These are phyloP conservation scores for Sarocladium strictum DNA, from an alignment of 2,329 filamentous ascomycete genomes.

Conservation along the genomic window DNA sequence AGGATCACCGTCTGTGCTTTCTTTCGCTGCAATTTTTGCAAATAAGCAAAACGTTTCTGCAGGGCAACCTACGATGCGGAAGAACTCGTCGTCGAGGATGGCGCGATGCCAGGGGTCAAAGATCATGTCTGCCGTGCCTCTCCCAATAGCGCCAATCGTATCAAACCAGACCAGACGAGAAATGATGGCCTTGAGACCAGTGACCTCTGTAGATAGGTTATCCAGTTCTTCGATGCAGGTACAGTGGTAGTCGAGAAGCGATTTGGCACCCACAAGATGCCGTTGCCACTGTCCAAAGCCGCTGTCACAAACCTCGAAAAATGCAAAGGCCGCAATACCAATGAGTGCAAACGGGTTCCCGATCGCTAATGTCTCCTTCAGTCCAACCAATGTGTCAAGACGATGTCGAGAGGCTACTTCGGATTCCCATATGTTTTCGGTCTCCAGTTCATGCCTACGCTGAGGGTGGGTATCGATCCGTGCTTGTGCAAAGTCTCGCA, in stretches of 20 bases:
- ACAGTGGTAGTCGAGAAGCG: constrained; percentile 34
- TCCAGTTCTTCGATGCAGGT: constrained; percentile 26
- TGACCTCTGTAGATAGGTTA: constrained; percentile 24
- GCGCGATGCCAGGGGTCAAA: constrained; percentile 36
- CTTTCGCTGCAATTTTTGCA: constrained; percentile 20
- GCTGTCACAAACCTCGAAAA: constrained; percentile 36
- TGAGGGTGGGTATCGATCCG: background rate
- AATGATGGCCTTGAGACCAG: constrained; percentile 30
- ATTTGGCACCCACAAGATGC: constrained; percentile 33
- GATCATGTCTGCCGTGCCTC: constrained; percentile 19
- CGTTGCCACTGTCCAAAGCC: constrained; percentile 32
- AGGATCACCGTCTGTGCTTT: background rate
- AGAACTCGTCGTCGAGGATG: constrained; percentile 26
- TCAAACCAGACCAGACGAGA: constrained; percentile 36
- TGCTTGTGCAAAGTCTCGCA: constrained; percentile 1
- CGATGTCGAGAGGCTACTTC: constrained; percentile 13
- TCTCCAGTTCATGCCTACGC: background rate
- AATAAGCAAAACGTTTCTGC: constrained; percentile 30
- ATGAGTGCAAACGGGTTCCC: constrained; percentile 35
- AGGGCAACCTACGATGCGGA: constrained; percentile 30
- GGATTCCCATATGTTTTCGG: background rate
- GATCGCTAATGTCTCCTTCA: constrained; percentile 31
- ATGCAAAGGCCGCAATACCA: constrained; percentile 36
- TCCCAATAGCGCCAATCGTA: constrained; percentile 22
- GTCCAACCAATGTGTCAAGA: constrained; percentile 27